Base-by-base conservation (phyloP, 495 filamentous ascomycete species). In the Rhypophila decipiens region DNA sequence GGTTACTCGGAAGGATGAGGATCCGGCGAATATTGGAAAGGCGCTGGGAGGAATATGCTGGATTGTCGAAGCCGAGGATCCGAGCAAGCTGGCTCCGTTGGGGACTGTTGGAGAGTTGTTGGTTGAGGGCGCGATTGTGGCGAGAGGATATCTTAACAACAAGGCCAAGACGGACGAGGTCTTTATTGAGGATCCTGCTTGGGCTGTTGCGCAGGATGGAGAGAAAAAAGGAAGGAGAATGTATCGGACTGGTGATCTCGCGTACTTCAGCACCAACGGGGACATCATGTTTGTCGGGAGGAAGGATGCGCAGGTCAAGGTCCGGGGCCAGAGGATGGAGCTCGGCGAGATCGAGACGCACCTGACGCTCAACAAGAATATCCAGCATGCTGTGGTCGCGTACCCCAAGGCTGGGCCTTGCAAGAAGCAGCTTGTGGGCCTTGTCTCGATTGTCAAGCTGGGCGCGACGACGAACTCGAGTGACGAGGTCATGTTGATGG, bases 171-270 rank as follows among this genome's bases (percentile, higher is more conserved):
- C 27, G 7, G 13, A 31, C 7, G 27, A 31, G 13, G 13, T 31
- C 7, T 31, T 31, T 13, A 31, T 31, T 13, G 7, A 13, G 27
- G 27, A 31, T 13, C 27, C 27, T 7, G 27, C 27, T 13, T 31
- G 27, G 27, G 27, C 27, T 7, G 27, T 31, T 31, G 7, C 27
- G 7, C 7, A 31, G 7, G 27, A 13, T 31, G 27, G 27, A 7
- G 7, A 7, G 27, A n/a, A n/a, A n/a, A n/a, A n/a, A n/a, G 27
- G 27, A 31, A 31, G 27, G 27, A 7, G 27, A 31, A 20, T 71
- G n/a, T 77, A 74, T 53, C 49, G 56, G 41, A 80, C 75, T 3
- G 74, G 75, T 2, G 70, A 78, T 45, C 55, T 78, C 20, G 78
- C 66, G 21, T 65, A 67, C 1, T 74, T 70, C 51, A 70, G 69